Evolutionary conservation across 2,329 filamentous ascomycete genomes (phyloP), one percentile per base, ranked within the genome.

Genomic region (Lachnellula subtilissima): DNA sequence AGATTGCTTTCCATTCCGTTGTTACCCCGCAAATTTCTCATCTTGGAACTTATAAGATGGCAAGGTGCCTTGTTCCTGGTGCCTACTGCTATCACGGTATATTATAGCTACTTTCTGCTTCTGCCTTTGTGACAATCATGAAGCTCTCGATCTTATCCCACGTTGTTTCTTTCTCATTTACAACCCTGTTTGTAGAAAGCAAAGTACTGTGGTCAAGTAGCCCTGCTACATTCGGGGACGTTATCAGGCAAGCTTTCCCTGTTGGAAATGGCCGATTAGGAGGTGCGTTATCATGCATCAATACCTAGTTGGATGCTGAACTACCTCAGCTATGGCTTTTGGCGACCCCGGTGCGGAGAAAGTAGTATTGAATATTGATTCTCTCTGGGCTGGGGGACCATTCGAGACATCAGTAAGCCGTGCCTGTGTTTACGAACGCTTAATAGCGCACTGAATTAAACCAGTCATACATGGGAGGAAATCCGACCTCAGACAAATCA

Each of bases 201-300:
- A 53, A 50, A 28, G 25, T 12, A 11, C 42, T 61, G 7, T 64
- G 62, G 61, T 56, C 62, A 5, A 60, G 54, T 52, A 51, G 40
- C 4, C 59, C 61, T 12, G 61, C 62, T 12, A 6, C 23, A 25
- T 58, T 42, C 19, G 40, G 36, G 2, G 54, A 69, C 36, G 48
- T 71, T 7, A 64, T 74, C n/a, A 71, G 69, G 59, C 65, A 71
- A 2, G 69, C 68, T 1, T 79, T 77, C 60, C 74, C 75, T 0
- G 60, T 79, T n/a, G 78, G 78, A 12, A 80, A 80, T 67, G 77
- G 76, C 1, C 73, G 71, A 47, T 65, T 79, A 17, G 76, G 73
- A 58, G 73, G 74, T 75, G 57, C 35, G 65, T 54, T 14, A 23
- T 7, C n/a, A 50, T 19, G n/a, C 9, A 23, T 39, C 9, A 35